Evolutionary conservation across 208 protist species (phyloP), one percentile per base, ranked within the genome.

Genomic region (Trypanosoma avium): DNA sequence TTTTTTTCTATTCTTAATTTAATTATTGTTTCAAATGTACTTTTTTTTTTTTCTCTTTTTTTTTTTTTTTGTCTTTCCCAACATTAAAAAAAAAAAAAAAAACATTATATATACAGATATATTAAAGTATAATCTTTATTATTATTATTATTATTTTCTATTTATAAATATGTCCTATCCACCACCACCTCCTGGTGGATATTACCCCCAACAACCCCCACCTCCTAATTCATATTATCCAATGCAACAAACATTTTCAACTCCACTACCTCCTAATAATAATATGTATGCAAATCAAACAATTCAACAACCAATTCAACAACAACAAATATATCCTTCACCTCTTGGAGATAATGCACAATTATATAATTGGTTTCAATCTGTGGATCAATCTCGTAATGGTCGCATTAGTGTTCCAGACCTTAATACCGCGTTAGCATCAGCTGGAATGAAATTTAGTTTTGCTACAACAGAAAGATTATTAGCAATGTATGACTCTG

Each of bases 401-500:
- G 91, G 93, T 13, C 43, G 55, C 19, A 90, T 97, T 42, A 79
- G 62, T 67, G 75, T 93, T 7, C 65, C 72, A 3, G 88, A 95
- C 68, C 82, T 97, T 29, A 84, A 88, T 73, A 24, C 52, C 13
- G 89, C 86, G 1, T 80, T 97, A 7, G 82, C 75, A 22, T 63
- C 77, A 3, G 72, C 79, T 12, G 82, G 86, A 6, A 56, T 68
- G 21, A 50, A 53, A 22, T 97, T 97, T 66, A 85, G 76, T 56
- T 62, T 83, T 4, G 75, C 73, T 8, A 94, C 84, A 36, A 89
- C 88, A 2, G 81, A 94, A 63, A 81, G 81, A 52, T 50, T 97
- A 53, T 49, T 97, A 15, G 58, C 43, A 21, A 93, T 96, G 82
- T 97, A 86, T 66, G 88, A 96, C 64, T 73, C 76, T 42, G 75